A percentile compares a stretch with the other conserved stretches of the same genome.
Evolutionary conservation across 192 early-diverging fungal genomes (phyloP).

Genomic region (Entophlyctis luteolus): DNA sequence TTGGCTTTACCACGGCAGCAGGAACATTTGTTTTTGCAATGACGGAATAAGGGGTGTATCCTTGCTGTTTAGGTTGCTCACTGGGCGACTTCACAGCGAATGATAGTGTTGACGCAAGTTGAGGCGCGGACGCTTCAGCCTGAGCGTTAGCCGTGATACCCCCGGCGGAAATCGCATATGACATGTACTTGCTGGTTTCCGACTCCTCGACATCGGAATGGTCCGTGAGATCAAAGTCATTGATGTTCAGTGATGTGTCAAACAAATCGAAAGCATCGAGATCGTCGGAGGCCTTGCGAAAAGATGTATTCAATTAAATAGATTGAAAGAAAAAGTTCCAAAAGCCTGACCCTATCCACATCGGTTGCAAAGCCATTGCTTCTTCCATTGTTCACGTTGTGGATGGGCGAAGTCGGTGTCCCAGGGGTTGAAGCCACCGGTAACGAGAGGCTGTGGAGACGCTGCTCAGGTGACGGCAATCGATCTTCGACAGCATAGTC

Average conservation of each 20-base stretch:
- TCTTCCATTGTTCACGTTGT: background rate
- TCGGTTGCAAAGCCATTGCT: background rate
- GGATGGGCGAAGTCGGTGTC: background rate
- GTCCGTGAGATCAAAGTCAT: too few relatives aligned
- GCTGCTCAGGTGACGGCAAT: background rate
- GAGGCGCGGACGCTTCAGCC: too few relatives aligned
- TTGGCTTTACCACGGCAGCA: background rate
- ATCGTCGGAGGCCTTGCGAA: background rate
- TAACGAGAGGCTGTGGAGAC: background rate
- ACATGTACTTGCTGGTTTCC: too few relatives aligned
- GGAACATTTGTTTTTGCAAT: slow-evolving; percentile 10
- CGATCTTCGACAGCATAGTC: slow-evolving; percentile 7
- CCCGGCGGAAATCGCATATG: too few relatives aligned
- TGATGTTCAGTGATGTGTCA: too few relatives aligned
- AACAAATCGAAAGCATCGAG: background rate
- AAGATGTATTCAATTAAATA: background rate
- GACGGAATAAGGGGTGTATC: slow-evolving; percentile 13
- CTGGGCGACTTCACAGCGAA: background rate
- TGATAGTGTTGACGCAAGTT: too few relatives aligned
- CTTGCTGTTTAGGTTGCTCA: background rate
- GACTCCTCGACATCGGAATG: too few relatives aligned
- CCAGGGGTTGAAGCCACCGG: background rate
- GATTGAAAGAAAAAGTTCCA: background rate
- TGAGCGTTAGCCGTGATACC: too few relatives aligned
- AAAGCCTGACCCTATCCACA: too few relatives aligned